Conservation (phyloP, 2,329 filamentous ascomycete species). For the Clonostachys rosea region DNA sequence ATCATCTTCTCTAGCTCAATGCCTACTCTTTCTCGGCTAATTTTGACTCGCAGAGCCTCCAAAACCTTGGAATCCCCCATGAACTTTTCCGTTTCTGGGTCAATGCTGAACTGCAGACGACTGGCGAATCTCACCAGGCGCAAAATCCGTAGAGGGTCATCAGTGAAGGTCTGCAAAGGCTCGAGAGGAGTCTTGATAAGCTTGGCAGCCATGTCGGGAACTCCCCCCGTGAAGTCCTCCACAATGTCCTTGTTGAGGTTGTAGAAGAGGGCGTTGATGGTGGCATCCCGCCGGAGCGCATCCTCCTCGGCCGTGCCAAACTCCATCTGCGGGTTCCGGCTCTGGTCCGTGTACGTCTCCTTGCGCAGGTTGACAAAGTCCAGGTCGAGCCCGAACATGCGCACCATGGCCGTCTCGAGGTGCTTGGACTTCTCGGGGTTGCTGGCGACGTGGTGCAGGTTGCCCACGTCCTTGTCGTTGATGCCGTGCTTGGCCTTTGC, state of each 20-base stretch:
- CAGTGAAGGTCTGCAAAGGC: conserved; percentile 87
- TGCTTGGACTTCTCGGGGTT: conserved; percentile 98
- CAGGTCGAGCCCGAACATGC: conserved; percentile 79
- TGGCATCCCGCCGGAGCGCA: conserved; percentile 83
- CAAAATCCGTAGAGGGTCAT: conserved; percentile 85
- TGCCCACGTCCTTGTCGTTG: conserved; percentile 57
- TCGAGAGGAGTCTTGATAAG: conserved; percentile 83
- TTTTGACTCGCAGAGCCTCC: conserved; percentile 76
- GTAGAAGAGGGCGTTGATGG: conserved; percentile 93
- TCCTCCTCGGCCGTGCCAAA: conserved; percentile 92
- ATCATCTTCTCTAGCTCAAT: conserved; percentile 93
- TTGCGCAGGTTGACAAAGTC: conserved; percentile 93
- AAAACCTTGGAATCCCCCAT: conserved; percentile 82
- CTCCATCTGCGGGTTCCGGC: conserved; percentile 86
- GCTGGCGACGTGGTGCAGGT: conserved; percentile 80
- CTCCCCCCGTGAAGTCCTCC: conserved; percentile 81
- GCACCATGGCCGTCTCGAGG: conserved; percentile 84
- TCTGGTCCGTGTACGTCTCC: conserved; percentile 86
- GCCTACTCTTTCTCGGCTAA: conserved; percentile 85
- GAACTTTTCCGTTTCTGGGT: conserved; percentile 58
- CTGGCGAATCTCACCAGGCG: conserved; percentile 88
- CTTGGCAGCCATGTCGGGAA: conserved; percentile 66
- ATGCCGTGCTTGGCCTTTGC: conserved; percentile 59
- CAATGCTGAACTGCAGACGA: conserved; percentile 74
- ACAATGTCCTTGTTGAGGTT: conserved; percentile 76